A percentile compares a stretch with the other conserved stretches of the same genome.
These are phyloP conservation scores for Ophiostoma sp. DNA, from an alignment of 2,329 filamentous ascomycete species.

Conservation along the genomic window DNA sequence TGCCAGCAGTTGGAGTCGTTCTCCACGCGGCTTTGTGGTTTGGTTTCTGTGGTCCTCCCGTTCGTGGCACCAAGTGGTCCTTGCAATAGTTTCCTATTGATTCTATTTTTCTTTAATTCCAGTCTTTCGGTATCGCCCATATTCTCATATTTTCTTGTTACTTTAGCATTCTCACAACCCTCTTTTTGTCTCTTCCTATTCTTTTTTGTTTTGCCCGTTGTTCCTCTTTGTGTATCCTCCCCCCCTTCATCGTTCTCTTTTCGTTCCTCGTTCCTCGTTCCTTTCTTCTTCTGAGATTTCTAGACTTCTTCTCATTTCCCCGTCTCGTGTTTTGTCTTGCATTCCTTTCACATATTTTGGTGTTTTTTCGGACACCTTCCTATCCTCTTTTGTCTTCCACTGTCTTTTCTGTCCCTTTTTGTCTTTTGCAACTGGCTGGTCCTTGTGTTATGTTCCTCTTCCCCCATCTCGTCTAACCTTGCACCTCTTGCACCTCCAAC, in stretches of 20 bases:
- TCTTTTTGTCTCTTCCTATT: neutral
- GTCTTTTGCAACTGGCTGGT: constrained; percentile 2
- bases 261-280: neutral
- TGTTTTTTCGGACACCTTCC: neutral
- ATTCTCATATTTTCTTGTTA: neutral
- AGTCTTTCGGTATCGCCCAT: constrained; percentile 1
- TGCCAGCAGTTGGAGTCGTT: neutral
- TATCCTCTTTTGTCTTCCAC: neutral
- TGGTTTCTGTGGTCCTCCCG: neutral
- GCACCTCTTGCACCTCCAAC: neutral
- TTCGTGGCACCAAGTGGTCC: neutral
- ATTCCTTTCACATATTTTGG: constrained; percentile 2
- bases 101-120: neutral
- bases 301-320: constrained; percentile 2
- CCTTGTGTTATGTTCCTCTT: neutral
- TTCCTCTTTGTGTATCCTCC: neutral
- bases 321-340: constrained; percentile 15
- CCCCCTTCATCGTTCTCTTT: neutral
- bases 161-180: neutral
- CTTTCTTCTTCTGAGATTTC: neutral
- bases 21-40: neutral
- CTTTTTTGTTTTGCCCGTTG: neutral
- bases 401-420: neutral
- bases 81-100: neutral
- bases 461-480: constrained; percentile 3